phyloP scores from a whole-genome alignment of 2,329 filamentous ascomycete species.

The Phaeosphaeria sp. region DNA sequence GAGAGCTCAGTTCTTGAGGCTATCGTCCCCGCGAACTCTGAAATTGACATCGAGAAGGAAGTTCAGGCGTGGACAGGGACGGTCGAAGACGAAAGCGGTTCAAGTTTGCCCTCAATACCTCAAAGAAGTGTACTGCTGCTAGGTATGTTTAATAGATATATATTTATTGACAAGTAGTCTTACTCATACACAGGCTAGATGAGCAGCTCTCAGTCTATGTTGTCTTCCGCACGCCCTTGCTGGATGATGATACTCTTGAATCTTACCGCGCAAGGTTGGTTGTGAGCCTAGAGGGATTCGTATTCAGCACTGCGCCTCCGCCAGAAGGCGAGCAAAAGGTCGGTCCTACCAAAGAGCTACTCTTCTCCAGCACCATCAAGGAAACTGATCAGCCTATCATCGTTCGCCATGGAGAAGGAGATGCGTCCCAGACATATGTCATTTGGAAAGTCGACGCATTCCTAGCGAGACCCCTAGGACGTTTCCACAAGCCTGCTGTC shows the following conservation, averaged over 20 bases:
- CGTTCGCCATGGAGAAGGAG: slow-evolving; percentile 34
- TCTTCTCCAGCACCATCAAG: slow-evolving; percentile 59
- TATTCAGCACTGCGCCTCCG: slow-evolving; percentile 59
- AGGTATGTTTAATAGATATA: slow-evolving; percentile 59
- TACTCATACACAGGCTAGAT: slow-evolving; percentile 68
- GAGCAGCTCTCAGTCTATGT: slow-evolving; percentile 75
- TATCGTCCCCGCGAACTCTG: slow-evolving; percentile 46
- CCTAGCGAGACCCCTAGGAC: slow-evolving; percentile 59
- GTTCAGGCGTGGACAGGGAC: slow-evolving; percentile 55
- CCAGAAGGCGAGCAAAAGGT: slow-evolving; percentile 48
- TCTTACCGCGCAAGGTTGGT: slow-evolving; percentile 68
- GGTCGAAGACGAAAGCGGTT: slow-evolving; percentile 52
- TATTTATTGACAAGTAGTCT: slow-evolving; percentile 34
- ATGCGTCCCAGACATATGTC: slow-evolving; percentile 39
- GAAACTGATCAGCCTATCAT: slow-evolving; percentile 39
- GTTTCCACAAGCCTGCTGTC: slow-evolving; percentile 70
- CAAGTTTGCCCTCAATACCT: slow-evolving; percentile 63
- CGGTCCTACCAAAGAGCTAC: slow-evolving; percentile 58
- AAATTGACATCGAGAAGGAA: slow-evolving; percentile 46
- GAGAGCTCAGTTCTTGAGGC: slow-evolving; percentile 49
- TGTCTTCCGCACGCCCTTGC: slow-evolving; percentile 69
- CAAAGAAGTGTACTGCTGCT: slow-evolving; percentile 74
- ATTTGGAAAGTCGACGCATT: slow-evolving; percentile 50
- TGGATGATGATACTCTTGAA: slow-evolving; percentile 64
- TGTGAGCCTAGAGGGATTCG: slow-evolving; percentile 71